Base-by-base conservation (phyloP, 2,329 filamentous ascomycete genomes). In the Pleoardoris graminearum region DNA sequence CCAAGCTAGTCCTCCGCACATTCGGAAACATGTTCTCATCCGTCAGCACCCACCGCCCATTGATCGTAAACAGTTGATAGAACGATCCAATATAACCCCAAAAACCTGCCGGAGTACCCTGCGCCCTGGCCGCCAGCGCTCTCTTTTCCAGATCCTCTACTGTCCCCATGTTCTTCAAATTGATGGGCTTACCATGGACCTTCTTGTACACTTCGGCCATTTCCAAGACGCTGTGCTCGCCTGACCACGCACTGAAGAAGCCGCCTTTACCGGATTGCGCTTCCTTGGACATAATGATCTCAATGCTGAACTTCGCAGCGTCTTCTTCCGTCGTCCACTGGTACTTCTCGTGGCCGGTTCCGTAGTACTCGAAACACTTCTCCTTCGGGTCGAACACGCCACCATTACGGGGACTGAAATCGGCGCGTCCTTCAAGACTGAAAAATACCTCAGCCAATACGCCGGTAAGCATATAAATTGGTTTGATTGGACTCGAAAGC, bases 391-490 rank as follows among this genome's bases (percentile, higher is more conserved):
- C 50, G 12, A 36, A 46, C 4, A 46, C 30, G 14, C 43, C 43
- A 11, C 43, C 43, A 19, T 27, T 39, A 4, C 17, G 12, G 2
- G 35, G 35, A 16, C 46, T 48, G 25, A 48, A 41, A 41, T 48
- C 46, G 16, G 46, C 46, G 35, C 46, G 35, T 11, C 46, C 35
- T 17, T 48, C 25, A 5, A 46, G 1, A 8, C 43, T 36, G 19
- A 58, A 58, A 3, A 53, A n/a, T 2, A 45, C 41, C 23, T 58
- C 52, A 11, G 47, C 39, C 14, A 58, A 19, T 4, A 47, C 47
- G 11, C 55, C 55, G 22, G 44, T 48, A 25, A 55, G 48, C 7
- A 50, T 35, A 29, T 53, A 56, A 7, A 58, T 46, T 14, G 55
- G 55, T 48, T 58, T 58, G 17, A 58, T 55, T 1, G 36, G 27